Base-by-base conservation (phyloP, 768 basidiomycete species). In the Xerocomellus intermedius region DNA sequence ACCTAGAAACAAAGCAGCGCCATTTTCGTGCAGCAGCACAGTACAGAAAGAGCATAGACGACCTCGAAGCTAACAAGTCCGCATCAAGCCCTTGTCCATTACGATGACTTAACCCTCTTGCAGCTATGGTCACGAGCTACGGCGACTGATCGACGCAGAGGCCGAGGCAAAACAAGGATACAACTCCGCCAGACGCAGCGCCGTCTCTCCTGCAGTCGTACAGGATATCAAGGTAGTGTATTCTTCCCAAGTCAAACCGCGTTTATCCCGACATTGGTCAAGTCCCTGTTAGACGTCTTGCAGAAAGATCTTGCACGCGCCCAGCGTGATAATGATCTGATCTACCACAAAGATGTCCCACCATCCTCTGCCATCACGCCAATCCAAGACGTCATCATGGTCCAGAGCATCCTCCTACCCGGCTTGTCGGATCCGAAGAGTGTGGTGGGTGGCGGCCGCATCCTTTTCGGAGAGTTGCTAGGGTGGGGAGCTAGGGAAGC, bases 11-110 rank as follows among this genome's bases (percentile, higher is more conserved):
- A 19, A 99, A 99, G 69, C 72, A 76, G 37, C 74, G 80, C 44
- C 96, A 99, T 72, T 99, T 99, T 65, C 78, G 79, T 42, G 93
- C 94, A 4, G 96, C 92, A 5, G 83, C 96, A 5, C 90, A 93
- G 64, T 93, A 87, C 64, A 79, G 96, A 42, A 88, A 94, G 71
- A 89, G 90, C 66, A 77, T 91, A 50, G 95, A 96, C 42, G 95
- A 98, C 63, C 80, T 90, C 21, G 93, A 87, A 68, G 80, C 80
- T 32, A 85, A 81, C 76, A 82, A 81, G 87, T 89, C 55, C 56
- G 78, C 62, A 42, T 35, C 35, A 10, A 8, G 13, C 38, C 30
- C 22, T 38, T 26, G 21, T 33, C n/a, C 49, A 1, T 43, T 46
- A 45, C 33, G 42, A 44, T 50, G 8, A 43, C 53, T 59, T 39